Percentiles rank a stretch among this genome's conserved stretches.
Evolutionary conservation across 345 rosid genomes (phyloP).

Genomic region (Eutrema yunnanense): DNA sequence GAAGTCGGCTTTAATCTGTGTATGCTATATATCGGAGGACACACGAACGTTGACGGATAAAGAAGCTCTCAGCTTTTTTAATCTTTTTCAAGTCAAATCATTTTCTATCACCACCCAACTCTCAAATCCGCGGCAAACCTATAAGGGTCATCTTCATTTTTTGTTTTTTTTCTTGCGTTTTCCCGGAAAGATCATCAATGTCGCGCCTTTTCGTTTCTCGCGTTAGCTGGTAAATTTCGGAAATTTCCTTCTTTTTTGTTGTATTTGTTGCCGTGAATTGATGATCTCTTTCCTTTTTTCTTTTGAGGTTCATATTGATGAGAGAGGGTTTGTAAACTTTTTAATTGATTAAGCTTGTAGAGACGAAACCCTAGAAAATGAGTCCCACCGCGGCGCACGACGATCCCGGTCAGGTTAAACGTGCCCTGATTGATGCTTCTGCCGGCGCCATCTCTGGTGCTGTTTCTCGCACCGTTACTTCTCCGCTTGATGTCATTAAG

Average conservation of each 20-base stretch:
- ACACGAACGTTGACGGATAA: too few relatives aligned
- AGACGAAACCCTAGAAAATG: slow-evolving; percentile 20
- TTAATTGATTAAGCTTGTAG: slow-evolving; percentile 13
- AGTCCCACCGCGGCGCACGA: slow-evolving; percentile 36
- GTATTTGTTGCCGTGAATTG: background rate
- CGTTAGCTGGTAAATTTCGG: background rate
- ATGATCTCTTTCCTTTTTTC: background rate
- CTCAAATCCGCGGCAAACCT: slow-evolving; percentile 22
- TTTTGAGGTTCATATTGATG: slow-evolving; percentile 2
- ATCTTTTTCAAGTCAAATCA: slow-evolving; percentile 11
- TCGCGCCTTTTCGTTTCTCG: background rate
- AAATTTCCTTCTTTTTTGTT: background rate
- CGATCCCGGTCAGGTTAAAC: slow-evolving; percentile 71
- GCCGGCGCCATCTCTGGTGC: slow-evolving; percentile 87
- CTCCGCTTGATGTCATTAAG: slow-evolving; percentile 98
- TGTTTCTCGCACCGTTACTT: slow-evolving; percentile 81
- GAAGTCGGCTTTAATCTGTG: background rate
- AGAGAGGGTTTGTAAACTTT: background rate
- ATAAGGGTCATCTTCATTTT: background rate
- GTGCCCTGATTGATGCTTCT: slow-evolving; percentile 50
- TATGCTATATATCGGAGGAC: background rate
- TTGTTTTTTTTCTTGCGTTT: background rate
- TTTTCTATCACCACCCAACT: background rate
- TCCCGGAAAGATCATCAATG: slow-evolving; percentile 10
- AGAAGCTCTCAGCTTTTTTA: background rate